These are phyloP conservation scores for Debaryomyces fabryi DNA, from an alignment of 1,139 yeast species.

Conservation along the genomic window DNA sequence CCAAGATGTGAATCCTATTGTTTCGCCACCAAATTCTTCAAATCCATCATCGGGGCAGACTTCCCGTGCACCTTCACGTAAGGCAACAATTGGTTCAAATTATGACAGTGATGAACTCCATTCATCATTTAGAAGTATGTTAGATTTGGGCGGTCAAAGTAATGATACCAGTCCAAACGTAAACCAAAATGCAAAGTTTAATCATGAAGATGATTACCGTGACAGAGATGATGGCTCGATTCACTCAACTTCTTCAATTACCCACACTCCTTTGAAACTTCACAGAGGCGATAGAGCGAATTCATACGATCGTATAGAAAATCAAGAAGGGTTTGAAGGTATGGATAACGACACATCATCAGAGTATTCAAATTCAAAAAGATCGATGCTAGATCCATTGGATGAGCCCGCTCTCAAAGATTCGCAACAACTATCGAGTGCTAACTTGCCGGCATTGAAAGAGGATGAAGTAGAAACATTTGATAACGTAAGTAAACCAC, in stretches of 20 bases:
- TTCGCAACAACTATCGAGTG: slow-evolving; percentile 3
- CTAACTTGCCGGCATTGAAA: slow-evolving; percentile 25
- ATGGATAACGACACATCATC: not conserved
- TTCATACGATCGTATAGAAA: slow-evolving; percentile 2
- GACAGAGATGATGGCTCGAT: slow-evolving; percentile 24
- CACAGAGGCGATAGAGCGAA: slow-evolving; percentile 11
- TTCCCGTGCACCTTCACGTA: slow-evolving; percentile 41
- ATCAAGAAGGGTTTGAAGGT: not conserved
- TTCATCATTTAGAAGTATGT: slow-evolving; percentile 43
- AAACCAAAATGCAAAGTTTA: not conserved
- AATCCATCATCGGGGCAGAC: slow-evolving; percentile 25
- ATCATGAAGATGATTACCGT: slow-evolving; percentile 8
- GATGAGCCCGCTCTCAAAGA: not conserved
- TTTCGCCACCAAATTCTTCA: slow-evolving; percentile 28
- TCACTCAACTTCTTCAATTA: slow-evolving; percentile 33
- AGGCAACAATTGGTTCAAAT: slow-evolving; percentile 28
- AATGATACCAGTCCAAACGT: slow-evolving; percentile 2
- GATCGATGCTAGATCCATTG: slow-evolving; percentile 2
- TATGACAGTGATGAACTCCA: slow-evolving; percentile 23
- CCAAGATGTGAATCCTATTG: slow-evolving; percentile 46
- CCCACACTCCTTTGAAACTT: slow-evolving; percentile 18
- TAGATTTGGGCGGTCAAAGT: slow-evolving; percentile 31
- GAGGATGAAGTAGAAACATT: slow-evolving; percentile 18
- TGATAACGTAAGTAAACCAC: not conserved
- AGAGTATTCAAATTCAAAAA: slow-evolving; percentile 4